These are phyloP conservation scores for Trichoderma reesei DNA, from an alignment of 495 filamentous ascomycete species.

Conservation along the genomic window DNA sequence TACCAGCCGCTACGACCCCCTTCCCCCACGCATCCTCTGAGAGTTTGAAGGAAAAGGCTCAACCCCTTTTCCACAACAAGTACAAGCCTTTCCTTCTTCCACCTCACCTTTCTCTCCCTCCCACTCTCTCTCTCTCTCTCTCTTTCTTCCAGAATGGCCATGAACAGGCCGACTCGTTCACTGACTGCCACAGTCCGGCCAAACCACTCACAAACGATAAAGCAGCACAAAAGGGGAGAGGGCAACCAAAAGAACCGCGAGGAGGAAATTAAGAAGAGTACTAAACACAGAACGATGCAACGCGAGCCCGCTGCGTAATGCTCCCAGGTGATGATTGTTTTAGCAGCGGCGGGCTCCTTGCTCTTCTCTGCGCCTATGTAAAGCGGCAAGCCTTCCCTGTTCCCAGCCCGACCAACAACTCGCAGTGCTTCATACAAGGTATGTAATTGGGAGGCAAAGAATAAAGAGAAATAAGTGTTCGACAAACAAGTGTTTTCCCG, in stretches of 20 bases:
- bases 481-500: not conserved
- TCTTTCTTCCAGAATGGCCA: not conserved
- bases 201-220: not conserved
- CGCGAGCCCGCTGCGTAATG: not conserved
- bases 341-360: too few relatives aligned
- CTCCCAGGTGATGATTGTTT: not conserved
- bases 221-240: not conserved
- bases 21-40: not conserved
- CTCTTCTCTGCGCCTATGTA: not conserved
- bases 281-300: not conserved
- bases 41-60: not conserved
- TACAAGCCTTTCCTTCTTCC: not conserved
- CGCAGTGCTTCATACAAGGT: not conserved
- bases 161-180: not conserved
- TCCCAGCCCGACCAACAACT: not conserved
- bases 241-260: not conserved
- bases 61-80: not conserved
- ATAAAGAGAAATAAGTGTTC: not conserved
- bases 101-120: not conserved
- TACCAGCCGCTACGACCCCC: not conserved
- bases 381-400: not conserved
- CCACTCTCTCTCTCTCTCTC: not conserved
- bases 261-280: not conserved
- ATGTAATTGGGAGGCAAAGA: not conserved
- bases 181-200: not conserved